These are phyloP conservation scores for Pleodorina starrii DNA, from an alignment of 139 green algal species.

Conservation along the genomic window DNA sequence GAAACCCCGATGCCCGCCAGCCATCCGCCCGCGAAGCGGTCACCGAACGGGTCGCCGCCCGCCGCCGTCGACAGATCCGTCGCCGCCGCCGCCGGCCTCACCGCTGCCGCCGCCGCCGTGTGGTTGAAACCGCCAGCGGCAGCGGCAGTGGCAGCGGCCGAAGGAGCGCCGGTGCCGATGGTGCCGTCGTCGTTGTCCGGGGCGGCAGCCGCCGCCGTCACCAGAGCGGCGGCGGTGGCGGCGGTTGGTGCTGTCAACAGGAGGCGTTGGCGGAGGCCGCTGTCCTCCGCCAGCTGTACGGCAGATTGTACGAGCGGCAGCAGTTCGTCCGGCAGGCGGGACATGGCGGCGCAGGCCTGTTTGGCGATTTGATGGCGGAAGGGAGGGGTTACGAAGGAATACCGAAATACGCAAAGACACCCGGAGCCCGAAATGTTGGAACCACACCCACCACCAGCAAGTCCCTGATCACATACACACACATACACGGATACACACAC, in stretches of 20 bases:
- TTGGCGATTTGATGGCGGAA: no score
- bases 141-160: no score
- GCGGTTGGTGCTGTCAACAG: no score
- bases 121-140: no score
- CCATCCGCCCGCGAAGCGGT: slow-evolving; percentile 39
- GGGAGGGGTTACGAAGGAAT: no score
- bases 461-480: neutral
- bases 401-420: no score
- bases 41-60: neutral
- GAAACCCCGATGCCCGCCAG: slow-evolving; percentile 33
- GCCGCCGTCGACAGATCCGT: neutral
- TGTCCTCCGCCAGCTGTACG: neutral
- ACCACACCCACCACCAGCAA: neutral
- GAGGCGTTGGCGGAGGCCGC: neutral
- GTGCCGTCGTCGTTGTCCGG: no score
- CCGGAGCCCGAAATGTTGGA: no score
- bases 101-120: neutral
- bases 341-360: slow-evolving; percentile 34
- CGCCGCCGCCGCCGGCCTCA: neutral
- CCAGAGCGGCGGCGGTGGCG: no score
- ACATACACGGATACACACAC: no score
- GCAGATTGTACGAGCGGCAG: neutral
- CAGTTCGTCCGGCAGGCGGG: neutral
- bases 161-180: no score
- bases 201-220: no score